phyloP scores from a whole-genome alignment of 768 basidiomycete genomes.

The Lactifluus pinguis region DNA sequence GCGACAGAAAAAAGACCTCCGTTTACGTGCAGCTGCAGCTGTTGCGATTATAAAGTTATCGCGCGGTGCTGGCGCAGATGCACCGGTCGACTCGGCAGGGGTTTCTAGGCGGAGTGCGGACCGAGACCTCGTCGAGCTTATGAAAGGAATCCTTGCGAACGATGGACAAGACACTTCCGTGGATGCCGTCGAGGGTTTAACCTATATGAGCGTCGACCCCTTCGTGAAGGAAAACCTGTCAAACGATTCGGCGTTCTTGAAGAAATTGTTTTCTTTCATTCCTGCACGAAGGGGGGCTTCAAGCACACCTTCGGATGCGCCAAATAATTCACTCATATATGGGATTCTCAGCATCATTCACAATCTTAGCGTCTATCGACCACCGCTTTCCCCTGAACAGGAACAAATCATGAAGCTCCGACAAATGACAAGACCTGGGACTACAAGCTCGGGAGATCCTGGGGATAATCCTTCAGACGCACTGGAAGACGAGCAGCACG shows the following conservation, averaged over 20 bases:
- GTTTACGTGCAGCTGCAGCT: constrained; percentile 52
- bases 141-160: constrained; percentile 26
- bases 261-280: constrained; percentile 30
- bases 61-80: constrained; percentile 45
- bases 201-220: constrained; percentile 61
- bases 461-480: constrained; percentile 13
- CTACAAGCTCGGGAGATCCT: constrained; percentile 9
- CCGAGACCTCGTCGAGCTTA: constrained; percentile 1
- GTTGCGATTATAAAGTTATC: constrained; percentile 75
- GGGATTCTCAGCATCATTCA: constrained; percentile 68
- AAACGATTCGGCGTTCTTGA: constrained; percentile 41
- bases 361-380: constrained; percentile 66
- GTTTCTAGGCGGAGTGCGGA: constrained; percentile 2
- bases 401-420: constrained; percentile 72
- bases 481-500: constrained; percentile 59
- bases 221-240: constrained; percentile 52
- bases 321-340: constrained; percentile 53
- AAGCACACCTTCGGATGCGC: constrained; percentile 20
- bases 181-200: constrained; percentile 75
- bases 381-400: constrained; percentile 70
- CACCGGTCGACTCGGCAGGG: constrained; percentile 18
- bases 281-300: constrained; percentile 17
- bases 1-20: constrained; percentile 35
- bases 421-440: constrained; percentile 49
- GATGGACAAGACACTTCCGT: constrained; percentile 29